A percentile compares a stretch with the other conserved stretches of the same genome.
Conservation (phyloP, 257 asterid genomes). For the Solanum rostratum region DNA sequence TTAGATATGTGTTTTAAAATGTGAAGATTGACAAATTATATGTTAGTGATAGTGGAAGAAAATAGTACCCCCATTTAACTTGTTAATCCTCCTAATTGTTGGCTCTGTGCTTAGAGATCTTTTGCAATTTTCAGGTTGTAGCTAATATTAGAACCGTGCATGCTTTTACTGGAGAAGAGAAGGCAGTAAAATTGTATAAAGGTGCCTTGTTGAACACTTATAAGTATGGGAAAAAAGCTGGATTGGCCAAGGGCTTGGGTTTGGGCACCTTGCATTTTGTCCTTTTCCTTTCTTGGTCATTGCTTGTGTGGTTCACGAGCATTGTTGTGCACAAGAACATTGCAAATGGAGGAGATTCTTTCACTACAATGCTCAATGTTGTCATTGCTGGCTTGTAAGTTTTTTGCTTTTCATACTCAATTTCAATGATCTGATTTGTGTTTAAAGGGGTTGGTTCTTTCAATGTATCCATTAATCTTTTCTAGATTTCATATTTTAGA, state of each 20-base stretch:
- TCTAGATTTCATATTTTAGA: neutral
- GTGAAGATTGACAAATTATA: neutral
- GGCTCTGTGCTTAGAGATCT: neutral
- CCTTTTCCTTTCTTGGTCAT: conserved; percentile 88
- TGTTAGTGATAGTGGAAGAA: neutral
- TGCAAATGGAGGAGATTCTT: conserved; percentile 91
- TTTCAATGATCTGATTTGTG: neutral
- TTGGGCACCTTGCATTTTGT: conserved; percentile 85
- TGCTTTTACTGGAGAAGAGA: conserved; percentile 93
- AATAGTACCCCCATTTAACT: neutral
- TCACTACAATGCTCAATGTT: conserved; percentile 97
- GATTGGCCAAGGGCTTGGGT: conserved; percentile 92
- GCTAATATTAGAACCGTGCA: conserved; percentile 92
- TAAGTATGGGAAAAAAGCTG: conserved; percentile 73
- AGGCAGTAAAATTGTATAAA: conserved; percentile 57
- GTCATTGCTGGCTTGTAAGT: conserved; percentile 94
- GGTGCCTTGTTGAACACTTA: conserved; percentile 55
- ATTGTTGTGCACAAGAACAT: conserved; percentile 73
- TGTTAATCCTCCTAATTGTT: neutral
- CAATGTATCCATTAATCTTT: neutral
- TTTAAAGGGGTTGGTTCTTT: neutral
- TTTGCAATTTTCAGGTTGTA: conserved; percentile 40
- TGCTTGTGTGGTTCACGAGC: conserved; percentile 97
- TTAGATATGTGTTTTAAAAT: neutral
- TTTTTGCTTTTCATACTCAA: neutral